Conservation (phyloP, 2,329 filamentous ascomycete genomes). For the Colletotrichum orchidophilum region DNA sequence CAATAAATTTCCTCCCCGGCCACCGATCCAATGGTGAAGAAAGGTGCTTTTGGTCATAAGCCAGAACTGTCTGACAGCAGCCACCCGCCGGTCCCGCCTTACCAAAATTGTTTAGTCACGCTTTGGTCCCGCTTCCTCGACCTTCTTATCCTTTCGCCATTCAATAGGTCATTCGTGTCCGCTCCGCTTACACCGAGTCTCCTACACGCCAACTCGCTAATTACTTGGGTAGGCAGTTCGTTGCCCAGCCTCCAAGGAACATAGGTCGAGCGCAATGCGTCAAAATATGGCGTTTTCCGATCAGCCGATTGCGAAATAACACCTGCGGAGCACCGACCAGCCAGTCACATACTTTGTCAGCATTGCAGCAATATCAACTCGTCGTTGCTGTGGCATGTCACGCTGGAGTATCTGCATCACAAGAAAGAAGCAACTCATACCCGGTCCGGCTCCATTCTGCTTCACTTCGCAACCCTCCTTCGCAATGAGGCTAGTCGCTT, state of each 20-base stretch:
- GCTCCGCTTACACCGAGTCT: conserved; percentile 8
- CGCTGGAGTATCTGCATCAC: conserved; percentile 6
- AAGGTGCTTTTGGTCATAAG: background rate
- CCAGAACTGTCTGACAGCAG: background rate
- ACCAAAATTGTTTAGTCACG: background rate
- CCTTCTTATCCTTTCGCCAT: conserved; percentile 27
- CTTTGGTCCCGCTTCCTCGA: background rate
- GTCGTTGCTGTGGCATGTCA: background rate
- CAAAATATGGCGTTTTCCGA: conserved; percentile 26
- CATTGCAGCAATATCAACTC: background rate
- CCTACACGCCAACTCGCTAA: background rate
- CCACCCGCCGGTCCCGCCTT: background rate
- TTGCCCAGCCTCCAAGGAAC: conserved; percentile 8
- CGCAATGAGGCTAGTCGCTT: conserved; percentile 10
- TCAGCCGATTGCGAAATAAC: conserved; percentile 30
- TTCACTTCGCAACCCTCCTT: conserved; percentile 2
- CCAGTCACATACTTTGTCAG: conserved; percentile 7
- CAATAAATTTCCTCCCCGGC: background rate
- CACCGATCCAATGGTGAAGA: background rate
- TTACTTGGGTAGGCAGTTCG: background rate
- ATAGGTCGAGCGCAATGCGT: conserved; percentile 17
- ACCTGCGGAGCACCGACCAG: background rate
- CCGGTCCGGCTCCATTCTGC: background rate
- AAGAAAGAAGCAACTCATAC: conserved; percentile 15
- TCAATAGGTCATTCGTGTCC: background rate